These are phyloP conservation scores for Lentithecium fluviatile DNA, from an alignment of 495 filamentous ascomycete genomes.

Conservation along the genomic window DNA sequence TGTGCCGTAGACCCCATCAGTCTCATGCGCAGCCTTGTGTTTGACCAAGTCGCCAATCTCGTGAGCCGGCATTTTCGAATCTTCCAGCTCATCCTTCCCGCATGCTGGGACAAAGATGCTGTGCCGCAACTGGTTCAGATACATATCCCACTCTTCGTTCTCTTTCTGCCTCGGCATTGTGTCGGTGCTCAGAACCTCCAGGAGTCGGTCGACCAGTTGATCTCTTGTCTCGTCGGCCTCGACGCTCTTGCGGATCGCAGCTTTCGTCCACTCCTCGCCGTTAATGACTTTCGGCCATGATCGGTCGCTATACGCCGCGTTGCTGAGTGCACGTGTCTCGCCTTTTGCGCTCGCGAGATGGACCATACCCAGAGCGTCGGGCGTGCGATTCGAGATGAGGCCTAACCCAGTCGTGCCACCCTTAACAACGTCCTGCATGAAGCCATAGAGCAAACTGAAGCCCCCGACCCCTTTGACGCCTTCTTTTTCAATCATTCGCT, in stretches of 20 bases:
- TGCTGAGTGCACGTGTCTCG: slow-evolving; percentile 77
- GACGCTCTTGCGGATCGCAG: slow-evolving; percentile 51
- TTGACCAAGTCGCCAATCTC: slow-evolving; percentile 50
- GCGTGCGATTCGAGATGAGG: slow-evolving; percentile 85
- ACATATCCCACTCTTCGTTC: slow-evolving; percentile 63
- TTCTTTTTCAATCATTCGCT: slow-evolving; percentile 63
- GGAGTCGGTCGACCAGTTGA: slow-evolving; percentile 66
- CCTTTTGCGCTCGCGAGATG: slow-evolving; percentile 68
- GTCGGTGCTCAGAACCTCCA: slow-evolving; percentile 67
- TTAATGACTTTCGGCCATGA: slow-evolving; percentile 79
- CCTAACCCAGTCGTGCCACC: slow-evolving; percentile 55
- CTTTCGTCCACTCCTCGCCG: slow-evolving; percentile 50
- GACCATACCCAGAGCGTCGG: slow-evolving; percentile 58
- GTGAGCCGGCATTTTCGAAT: slow-evolving; percentile 53
- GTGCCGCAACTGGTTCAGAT: slow-evolving; percentile 66
- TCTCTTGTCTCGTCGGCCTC: slow-evolving; percentile 55
- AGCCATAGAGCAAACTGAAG: slow-evolving; percentile 88
- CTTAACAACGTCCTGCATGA: slow-evolving; percentile 54
- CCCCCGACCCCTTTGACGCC: slow-evolving; percentile 77
- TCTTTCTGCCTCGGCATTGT: slow-evolving; percentile 63
- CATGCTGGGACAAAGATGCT: slow-evolving; percentile 84
- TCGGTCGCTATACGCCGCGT: slow-evolving; percentile 71
- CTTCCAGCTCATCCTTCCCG: slow-evolving; percentile 51
- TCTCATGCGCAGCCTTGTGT: slow-evolving; percentile 37
- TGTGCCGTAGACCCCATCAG: slow-evolving; percentile 79